phyloP scores from a whole-genome alignment of 345 rosid genomes.

The Rhodomyrtus tomentosa region DNA sequence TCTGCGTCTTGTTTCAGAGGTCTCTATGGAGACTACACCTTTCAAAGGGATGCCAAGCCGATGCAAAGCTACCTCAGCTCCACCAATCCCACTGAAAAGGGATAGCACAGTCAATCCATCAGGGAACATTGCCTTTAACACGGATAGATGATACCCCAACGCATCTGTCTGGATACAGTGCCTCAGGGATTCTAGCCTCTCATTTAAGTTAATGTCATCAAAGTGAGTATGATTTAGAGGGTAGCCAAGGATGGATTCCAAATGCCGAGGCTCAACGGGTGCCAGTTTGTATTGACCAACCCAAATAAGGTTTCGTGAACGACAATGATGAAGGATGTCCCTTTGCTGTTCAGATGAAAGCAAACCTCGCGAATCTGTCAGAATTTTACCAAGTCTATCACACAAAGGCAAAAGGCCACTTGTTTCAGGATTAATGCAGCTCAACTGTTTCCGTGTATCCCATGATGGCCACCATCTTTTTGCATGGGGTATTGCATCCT shows the following conservation, averaged over 20 bases:
- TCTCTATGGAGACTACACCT: conserved; percentile 62
- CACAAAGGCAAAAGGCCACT: conserved; percentile 39
- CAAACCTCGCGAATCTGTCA: conserved; percentile 41
- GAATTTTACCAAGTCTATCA: conserved; percentile 34
- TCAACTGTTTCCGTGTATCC: conserved; percentile 81
- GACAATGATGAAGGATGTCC: conserved; percentile 47
- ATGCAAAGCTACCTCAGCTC: conserved; percentile 54
- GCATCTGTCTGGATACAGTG: conserved; percentile 76
- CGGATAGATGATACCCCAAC: conserved; percentile 79
- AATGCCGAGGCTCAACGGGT: conserved; percentile 44
- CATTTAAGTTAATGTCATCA: conserved; percentile 20
- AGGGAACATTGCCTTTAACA: conserved; percentile 52
- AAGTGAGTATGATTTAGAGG: conserved; percentile 50
- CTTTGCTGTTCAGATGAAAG: conserved; percentile 45
- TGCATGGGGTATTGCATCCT: conserved; percentile 50
- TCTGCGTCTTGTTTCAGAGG: conserved; percentile 37
- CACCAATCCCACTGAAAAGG: conserved; percentile 68
- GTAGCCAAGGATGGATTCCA: conserved; percentile 75
- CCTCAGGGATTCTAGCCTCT: conserved; percentile 44
- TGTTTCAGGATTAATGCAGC: conserved; percentile 16
- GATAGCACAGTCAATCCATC: conserved; percentile 69
- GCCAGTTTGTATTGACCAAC: conserved; percentile 45
- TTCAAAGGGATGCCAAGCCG: conserved; percentile 67
- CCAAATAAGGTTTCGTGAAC: conserved; percentile 59
- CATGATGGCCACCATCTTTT: conserved; percentile 93